Evolutionary conservation across 1,284 basidiomycete species (phyloP), one percentile per base, ranked within the genome.

Genomic region (Boletus holoroseus): DNA sequence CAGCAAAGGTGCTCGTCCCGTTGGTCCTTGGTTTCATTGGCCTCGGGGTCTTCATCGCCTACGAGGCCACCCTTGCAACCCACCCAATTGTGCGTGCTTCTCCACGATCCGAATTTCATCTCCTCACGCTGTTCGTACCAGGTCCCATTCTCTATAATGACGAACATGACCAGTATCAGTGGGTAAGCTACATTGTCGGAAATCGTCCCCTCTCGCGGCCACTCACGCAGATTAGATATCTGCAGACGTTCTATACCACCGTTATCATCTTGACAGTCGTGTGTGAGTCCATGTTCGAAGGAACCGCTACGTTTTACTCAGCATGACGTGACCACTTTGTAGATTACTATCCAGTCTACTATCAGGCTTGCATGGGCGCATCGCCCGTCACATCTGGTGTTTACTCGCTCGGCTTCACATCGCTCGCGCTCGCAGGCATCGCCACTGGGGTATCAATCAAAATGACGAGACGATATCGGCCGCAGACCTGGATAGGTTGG

Each of bases 61-160:
- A 60, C 12, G 58, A 58, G 15, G 49, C 31, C 13, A 50, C 28
- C 13, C 9, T 55, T 27, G 49, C 58, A 40, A 35, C 9, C 0
- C 13, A 54, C 6, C 58, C 58, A 20, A 50, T 60, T 5, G 58
- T 58, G 27, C 2, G 57, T 24, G 12, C 24, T 28, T 20, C 1
- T 22, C 11, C 12, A 1, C 5, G 12, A 7, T 27, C 11, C 8
- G n/a, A 31, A 31, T 22, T 5, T 20, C 18, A 34, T 28, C 27
- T 54, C 3, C 27, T 54, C 3, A 44, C 7, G 16, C 5, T 34
- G 6, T 11, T 12, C 1, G 8, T 4, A 7, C 12, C 15, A 60
- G 58, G 44, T 60, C 3, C 58, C 57, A 1, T 32, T 55, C 20
- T 46, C 51, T 1, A 2, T 60, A 30, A 32, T 60, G 46, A 58